Conservation (phyloP, 2,329 filamentous ascomycete species). For the Phialophora macrospora region DNA sequence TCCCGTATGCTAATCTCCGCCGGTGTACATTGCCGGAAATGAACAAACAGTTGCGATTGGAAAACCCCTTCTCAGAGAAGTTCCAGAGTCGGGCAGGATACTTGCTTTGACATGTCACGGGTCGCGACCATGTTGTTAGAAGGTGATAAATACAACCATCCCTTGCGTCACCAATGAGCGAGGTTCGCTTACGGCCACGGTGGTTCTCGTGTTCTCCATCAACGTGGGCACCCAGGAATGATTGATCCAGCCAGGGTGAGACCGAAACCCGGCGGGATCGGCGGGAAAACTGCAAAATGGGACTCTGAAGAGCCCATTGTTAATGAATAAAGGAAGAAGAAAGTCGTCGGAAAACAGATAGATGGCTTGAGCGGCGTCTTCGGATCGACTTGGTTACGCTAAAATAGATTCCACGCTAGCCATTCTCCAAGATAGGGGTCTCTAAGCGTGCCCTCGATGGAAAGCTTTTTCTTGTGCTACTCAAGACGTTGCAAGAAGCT, state of each 20-base stretch:
- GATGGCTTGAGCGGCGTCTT: background rate
- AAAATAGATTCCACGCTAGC: conserved; percentile 2
- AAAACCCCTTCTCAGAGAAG: background rate
- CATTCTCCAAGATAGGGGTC: background rate
- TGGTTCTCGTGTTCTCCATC: background rate
- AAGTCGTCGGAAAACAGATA: background rate
- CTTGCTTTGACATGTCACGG: conserved; percentile 24
- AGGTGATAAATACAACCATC: conserved; percentile 12
- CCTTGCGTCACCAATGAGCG: conserved; percentile 19
- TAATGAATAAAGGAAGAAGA: background rate
- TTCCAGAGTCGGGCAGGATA: conserved; percentile 17
- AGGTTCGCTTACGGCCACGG: background rate
- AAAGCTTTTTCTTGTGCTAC: background rate
- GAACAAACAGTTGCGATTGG: conserved; percentile 28
- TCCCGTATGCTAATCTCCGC: conserved; percentile 36
- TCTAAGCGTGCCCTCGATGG: background rate
- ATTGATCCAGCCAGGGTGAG: background rate
- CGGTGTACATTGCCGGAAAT: conserved; percentile 20
- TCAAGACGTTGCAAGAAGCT: background rate
- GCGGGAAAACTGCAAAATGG: background rate
- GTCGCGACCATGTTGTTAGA: conserved; percentile 12
- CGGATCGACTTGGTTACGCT: background rate
- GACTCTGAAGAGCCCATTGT: background rate
- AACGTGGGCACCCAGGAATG: too few relatives aligned
- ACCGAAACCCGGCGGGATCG: background rate